Base-by-base conservation (phyloP, 2,329 filamentous ascomycete genomes). In the Verticillium nonalfalfae region DNA sequence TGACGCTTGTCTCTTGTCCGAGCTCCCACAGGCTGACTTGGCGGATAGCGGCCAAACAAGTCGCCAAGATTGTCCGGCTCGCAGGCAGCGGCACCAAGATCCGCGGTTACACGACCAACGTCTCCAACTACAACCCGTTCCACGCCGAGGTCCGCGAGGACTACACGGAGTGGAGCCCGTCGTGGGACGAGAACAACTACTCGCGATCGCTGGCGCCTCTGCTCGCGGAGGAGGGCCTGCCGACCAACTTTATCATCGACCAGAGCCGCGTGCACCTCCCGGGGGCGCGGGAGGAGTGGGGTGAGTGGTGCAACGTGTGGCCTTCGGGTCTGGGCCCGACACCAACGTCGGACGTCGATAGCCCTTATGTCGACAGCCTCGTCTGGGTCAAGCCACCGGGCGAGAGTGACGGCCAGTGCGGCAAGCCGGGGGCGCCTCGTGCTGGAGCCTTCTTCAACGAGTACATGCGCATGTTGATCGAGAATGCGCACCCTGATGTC, bases 351-450 rank as follows among this genome's bases (percentile, higher is more conserved):
- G 70, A 70, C 14, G 70, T 72, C 58, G 62, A 56, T 13, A 74
- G 73, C 63, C 64, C 66, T 3, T 62, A 72, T 40, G 69, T 78
- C 4, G 76, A 78, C 63, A 72, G 71, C 56, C 71, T 78, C 57
- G 74, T 76, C 15, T 78, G 75, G 75, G 69, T 74, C 56, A 78
- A 78, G 69, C 76, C 75, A 0, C 74, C 73, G 9, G 76, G 76
- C 10, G 76, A 78, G 68, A 73, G 70, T 55, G 75, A 78, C 60
- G 75, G 75, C 14, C 59, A 69, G 61, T 76, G 74, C 62, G 74
- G 75, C 3, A 60, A 69, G 40, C 64, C 63, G 11, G 69, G 69
- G 2, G 75, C 76, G 3, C 73, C 76, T 3, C 63, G 59, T 31
- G 74, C 75, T 1, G 76, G 76, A 9, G 59, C 61, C 9, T 78